Base-by-base conservation (phyloP, 2,329 filamentous ascomycete genomes). In the Aspergillus cejpii region DNA sequence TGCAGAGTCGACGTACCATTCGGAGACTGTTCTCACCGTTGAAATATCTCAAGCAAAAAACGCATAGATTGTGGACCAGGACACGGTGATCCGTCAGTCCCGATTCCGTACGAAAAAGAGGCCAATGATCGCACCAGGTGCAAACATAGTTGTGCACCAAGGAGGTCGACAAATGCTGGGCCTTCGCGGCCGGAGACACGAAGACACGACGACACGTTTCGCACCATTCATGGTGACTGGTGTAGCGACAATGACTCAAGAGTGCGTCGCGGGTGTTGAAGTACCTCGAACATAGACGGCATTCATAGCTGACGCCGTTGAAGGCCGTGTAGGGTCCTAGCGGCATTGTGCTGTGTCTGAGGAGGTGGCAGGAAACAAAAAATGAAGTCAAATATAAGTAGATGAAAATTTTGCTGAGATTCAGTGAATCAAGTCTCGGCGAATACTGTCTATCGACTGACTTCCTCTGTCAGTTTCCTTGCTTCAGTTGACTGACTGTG, bases 211-310 rank as follows among this genome's bases (percentile, higher is more conserved):
- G 27, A 27, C 45, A 47, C 19, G 41, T 47, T 37, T 47, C 45
- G 26, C 17, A 47, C 50, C 24, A 60, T 19, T 39, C 29, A 31
- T 50, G 40, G 37, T 11, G 31, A 24, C 29, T 38, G 15, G 44
- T 50, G 31, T 43, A 33, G 24, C 48, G 45, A 39, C 48, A 50
- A 38, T 50, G 48, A 29, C 36, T 41, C 20, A 43, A 45, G 31
- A 50, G 41, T 11, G 42, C 34, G 17, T 12, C 12, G 41, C 39
- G 24, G 23, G 45, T 41, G 45, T 23, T 17, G 36, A 50, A 50
- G 39, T 23, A 21, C 34, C 41, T 48, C 37, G 45, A 24, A 28
- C 45, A 50, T 20, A 50, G 39, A 40, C 36, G 39, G 40, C 41
- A 50, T 33, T 48, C 28, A 33, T 50, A 48, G 29, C 47, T 37